Percentiles rank a stretch among this genome's conserved stretches.
Evolutionary conservation across 176 grass and related monocot genomes (phyloP).

Genomic region (Eleusine indica): DNA sequence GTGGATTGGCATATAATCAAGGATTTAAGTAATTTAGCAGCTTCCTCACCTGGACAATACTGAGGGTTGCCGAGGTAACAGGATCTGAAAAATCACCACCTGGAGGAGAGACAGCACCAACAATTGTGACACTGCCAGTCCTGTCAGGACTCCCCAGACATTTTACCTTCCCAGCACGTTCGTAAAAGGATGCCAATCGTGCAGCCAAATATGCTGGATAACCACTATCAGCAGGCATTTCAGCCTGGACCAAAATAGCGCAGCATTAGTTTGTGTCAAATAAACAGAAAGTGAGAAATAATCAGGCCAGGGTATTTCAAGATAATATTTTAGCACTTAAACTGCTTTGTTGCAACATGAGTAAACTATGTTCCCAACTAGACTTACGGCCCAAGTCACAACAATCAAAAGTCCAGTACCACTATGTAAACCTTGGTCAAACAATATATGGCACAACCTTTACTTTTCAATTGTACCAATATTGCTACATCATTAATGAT

Average conservation of each 20-base stretch:
- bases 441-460: background rate
- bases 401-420: background rate
- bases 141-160: conserved; percentile 90
- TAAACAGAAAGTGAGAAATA: conserved; percentile 5
- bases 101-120: conserved; percentile 96
- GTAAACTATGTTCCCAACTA: conserved; percentile 3
- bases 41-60: conserved; percentile 89
- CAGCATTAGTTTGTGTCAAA: conserved; percentile 8
- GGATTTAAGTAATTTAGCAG: background rate
- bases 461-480: background rate
- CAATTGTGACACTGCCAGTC: conserved; percentile 98
- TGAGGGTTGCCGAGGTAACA: conserved; percentile 96
- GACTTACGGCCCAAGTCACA: background rate
- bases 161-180: conserved; percentile 98
- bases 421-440: background rate
- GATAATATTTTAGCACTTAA: conserved; percentile 8
- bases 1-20: background rate
- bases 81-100: conserved; percentile 99
- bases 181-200: conserved; percentile 95
- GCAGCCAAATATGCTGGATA: conserved; percentile 98
- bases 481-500: background rate
- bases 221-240: conserved; percentile 99
- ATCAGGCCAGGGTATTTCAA: background rate
- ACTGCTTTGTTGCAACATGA: background rate
- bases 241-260: conserved; percentile 61